Percentiles rank a stretch among this genome's conserved stretches.
These are phyloP conservation scores for Eucalyptus globulus DNA, from an alignment of 345 rosid species.

Conservation along the genomic window DNA sequence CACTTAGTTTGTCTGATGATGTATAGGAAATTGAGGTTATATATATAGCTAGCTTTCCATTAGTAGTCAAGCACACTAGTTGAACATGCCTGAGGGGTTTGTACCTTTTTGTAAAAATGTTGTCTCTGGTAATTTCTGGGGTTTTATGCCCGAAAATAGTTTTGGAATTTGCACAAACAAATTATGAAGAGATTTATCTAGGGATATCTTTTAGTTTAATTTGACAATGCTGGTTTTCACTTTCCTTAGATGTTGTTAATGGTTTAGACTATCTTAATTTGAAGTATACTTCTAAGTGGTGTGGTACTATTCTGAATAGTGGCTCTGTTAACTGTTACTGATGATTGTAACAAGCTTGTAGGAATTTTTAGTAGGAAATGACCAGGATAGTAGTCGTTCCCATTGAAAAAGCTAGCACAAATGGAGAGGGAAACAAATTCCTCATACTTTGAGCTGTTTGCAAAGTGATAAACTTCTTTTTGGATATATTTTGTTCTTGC, in stretches of 20 bases:
- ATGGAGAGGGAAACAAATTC: neutral
- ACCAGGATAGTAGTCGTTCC: neutral
- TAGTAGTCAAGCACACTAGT: too few relatives aligned
- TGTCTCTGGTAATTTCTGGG: too few relatives aligned
- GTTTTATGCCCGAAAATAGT: too few relatives aligned
- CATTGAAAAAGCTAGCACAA: neutral
- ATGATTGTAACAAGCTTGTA: neutral
- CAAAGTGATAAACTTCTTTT: neutral
- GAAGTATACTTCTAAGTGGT: neutral
- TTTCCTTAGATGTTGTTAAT: too few relatives aligned
- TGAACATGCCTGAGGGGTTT: neutral
- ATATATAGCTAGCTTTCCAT: too few relatives aligned
- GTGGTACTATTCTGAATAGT: neutral
- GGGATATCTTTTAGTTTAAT: too few relatives aligned
- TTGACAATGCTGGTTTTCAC: neutral
- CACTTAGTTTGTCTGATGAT: too few relatives aligned
- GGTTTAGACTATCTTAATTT: neutral
- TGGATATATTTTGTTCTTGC: too few relatives aligned
- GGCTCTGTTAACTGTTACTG: neutral
- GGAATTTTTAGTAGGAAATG: neutral
- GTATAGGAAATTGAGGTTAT: too few relatives aligned
- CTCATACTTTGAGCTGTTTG: neutral
- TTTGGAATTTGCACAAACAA: too few relatives aligned
- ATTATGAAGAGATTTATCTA: too few relatives aligned
- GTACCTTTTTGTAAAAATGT: too few relatives aligned